Conservation (phyloP, 805 yeast genomes). For the Myxozyma nipponensis region DNA sequence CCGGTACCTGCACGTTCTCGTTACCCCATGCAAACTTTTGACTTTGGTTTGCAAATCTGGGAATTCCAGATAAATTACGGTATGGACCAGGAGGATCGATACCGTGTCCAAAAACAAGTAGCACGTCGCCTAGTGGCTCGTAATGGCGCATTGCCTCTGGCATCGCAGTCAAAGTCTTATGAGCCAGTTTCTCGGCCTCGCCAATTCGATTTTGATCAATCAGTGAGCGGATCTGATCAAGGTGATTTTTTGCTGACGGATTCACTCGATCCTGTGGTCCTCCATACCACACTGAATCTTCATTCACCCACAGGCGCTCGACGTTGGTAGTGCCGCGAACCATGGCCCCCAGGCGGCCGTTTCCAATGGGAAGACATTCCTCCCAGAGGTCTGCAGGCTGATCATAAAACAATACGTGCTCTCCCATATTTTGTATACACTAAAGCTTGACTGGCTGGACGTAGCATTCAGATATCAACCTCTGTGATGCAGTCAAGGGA, state of each 20-base stretch:
- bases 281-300: neutral
- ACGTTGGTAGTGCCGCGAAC: neutral
- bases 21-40: too few species aligned
- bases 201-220: neutral
- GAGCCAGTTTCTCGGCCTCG: neutral
- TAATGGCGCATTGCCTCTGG: neutral
- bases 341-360: conserved; percentile 1
- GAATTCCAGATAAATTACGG: too few species aligned
- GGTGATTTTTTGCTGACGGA: neutral
- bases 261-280: neutral
- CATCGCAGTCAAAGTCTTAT: neutral
- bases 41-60: too few species aligned
- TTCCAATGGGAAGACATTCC: neutral
- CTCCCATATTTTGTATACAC: too few species aligned
- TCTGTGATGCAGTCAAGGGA: too few species aligned
- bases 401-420: too few species aligned
- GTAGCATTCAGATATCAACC: too few species aligned
- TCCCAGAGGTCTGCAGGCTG: too few species aligned
- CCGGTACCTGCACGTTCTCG: too few species aligned
- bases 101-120: neutral
- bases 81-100: too few species aligned
- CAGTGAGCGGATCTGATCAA: neutral
- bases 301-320: neutral
- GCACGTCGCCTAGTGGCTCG: neutral
- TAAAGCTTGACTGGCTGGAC: too few species aligned